Percentiles rank a stretch among this genome's conserved stretches.
These are phyloP conservation scores for Ceratonia siliqua DNA, from an alignment of 306 rosid genomes.

Conservation along the genomic window DNA sequence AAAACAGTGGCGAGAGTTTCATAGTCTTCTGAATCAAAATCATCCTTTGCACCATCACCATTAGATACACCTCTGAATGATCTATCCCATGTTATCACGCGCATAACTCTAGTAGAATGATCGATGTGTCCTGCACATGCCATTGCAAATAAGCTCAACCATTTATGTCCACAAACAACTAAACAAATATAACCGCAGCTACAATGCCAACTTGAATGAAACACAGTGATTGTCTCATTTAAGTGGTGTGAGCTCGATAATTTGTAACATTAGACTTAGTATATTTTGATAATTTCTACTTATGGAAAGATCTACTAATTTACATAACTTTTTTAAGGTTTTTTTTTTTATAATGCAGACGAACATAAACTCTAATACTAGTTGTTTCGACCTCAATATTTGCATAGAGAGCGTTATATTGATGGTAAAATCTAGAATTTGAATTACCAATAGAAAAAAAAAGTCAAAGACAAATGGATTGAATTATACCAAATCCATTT, in stretches of 20 bases:
- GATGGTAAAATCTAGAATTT: background rate
- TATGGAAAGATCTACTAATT: background rate
- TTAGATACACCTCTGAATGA: slow-evolving; percentile 69
- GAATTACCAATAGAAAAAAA: background rate
- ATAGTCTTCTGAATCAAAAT: slow-evolving; percentile 67
- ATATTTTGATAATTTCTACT: background rate
- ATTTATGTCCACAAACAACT: slow-evolving; percentile 2
- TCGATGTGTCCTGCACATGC: slow-evolving; percentile 71
- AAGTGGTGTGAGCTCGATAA: background rate
- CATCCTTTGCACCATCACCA: slow-evolving; percentile 73
- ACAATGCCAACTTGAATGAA: background rate
- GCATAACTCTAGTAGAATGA: slow-evolving; percentile 88
- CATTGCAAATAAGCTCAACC: slow-evolving; percentile 20
- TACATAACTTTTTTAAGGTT: background rate
- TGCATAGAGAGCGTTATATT: no score
- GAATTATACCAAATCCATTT: no score
- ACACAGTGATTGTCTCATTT: background rate
- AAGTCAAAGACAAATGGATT: background rate
- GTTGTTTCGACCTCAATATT: background rate
- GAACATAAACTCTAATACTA: background rate
- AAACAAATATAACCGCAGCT: background rate
- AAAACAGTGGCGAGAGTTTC: slow-evolving; percentile 88
- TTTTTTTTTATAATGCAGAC: background rate
- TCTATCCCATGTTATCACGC: slow-evolving; percentile 80
- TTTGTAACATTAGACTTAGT: background rate